Evolutionary conservation across 768 basidiomycete species (phyloP), one percentile per base, ranked within the genome.

Genomic region (Filobasidium floriforme): DNA sequence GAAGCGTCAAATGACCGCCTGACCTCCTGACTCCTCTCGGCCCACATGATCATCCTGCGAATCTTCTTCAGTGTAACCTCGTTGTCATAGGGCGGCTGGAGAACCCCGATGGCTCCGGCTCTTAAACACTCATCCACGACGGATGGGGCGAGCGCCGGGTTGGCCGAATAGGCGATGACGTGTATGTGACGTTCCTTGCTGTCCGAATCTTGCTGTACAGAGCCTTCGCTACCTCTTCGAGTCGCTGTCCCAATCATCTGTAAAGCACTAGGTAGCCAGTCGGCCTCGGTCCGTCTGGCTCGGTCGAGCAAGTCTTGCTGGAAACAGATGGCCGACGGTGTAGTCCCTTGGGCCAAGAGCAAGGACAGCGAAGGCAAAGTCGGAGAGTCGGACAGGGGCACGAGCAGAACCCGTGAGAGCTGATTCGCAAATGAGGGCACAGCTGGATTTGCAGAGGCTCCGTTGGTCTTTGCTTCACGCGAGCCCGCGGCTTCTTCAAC

Each of bases 301-400:
- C 77, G 68, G 15, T 78, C 75, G 22, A 78, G 70, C 19, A 76
- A 40, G 67, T 76, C 77, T 60, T 78, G 75, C 59, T 78, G 77
- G 67, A 78, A 78, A 62, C 77, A 78, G 19, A 78, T 75, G 24
- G 77, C 77, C 11, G 75, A 72, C 0, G 77, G 74, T 0, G 77
- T 76, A 2, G 75, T 76, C 19, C 75, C 76, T 55, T 76, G 74
- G 9, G 73, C 49, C 1, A 78, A 61, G 7, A 78, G 69, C 9
- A 76, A 65, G 15, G 76, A 75, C 43, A 78, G 69, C 0, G 75
- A 76, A 4, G 77, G 77, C 32, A 78, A 67, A 24, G 75, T 70
- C 0, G 75, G 76, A 11, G 73, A 74, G 62, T 78, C 77, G 61
- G 69, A 72, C n/a, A 78, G 64, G 1, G 77, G 77, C 15, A 78